These are phyloP conservation scores for Xylaria polymorpha DNA, from an alignment of 2,329 filamentous ascomycete species.

Conservation along the genomic window DNA sequence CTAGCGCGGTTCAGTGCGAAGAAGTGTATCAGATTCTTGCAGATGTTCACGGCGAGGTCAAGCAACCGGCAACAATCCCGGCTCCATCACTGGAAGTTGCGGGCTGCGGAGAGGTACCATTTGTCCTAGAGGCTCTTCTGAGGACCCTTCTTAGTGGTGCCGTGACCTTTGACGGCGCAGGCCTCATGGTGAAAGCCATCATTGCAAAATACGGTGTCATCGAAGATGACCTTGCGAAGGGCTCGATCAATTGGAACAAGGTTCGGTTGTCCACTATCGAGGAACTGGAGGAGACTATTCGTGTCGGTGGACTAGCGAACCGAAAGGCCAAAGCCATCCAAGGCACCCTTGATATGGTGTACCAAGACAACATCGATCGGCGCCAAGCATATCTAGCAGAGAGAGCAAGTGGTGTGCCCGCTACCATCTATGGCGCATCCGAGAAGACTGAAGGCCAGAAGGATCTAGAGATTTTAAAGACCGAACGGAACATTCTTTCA, in stretches of 20 bases:
- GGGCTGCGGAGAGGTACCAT: slow-evolving; percentile 71
- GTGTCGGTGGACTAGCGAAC: slow-evolving; percentile 75
- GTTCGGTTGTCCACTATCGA: slow-evolving; percentile 69
- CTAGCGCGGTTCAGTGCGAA: slow-evolving; percentile 75
- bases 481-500: slow-evolving; percentile 68
- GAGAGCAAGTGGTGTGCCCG: slow-evolving; percentile 54
- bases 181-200: slow-evolving; percentile 73
- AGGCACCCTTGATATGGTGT: slow-evolving; percentile 76
- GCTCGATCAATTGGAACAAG: slow-evolving; percentile 80
- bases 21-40: slow-evolving; percentile 75
- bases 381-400: slow-evolving; percentile 59
- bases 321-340: slow-evolving; percentile 80
- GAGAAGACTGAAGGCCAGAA: slow-evolving; percentile 61
- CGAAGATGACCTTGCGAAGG: slow-evolving; percentile 71
- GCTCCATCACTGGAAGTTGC: slow-evolving; percentile 76
- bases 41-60: slow-evolving; percentile 72
- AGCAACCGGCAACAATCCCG: slow-evolving; percentile 74
- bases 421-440: slow-evolving; percentile 56
- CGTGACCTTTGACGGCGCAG: slow-evolving; percentile 65
- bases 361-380: slow-evolving; percentile 69
- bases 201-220: slow-evolving; percentile 72
- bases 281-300: slow-evolving; percentile 76
- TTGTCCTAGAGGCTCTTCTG: slow-evolving; percentile 64
- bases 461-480: slow-evolving; percentile 66
- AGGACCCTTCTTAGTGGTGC: slow-evolving; percentile 65